Conservation (phyloP, 176 grass and related monocot genomes). For the Oryza coarctata region DNA sequence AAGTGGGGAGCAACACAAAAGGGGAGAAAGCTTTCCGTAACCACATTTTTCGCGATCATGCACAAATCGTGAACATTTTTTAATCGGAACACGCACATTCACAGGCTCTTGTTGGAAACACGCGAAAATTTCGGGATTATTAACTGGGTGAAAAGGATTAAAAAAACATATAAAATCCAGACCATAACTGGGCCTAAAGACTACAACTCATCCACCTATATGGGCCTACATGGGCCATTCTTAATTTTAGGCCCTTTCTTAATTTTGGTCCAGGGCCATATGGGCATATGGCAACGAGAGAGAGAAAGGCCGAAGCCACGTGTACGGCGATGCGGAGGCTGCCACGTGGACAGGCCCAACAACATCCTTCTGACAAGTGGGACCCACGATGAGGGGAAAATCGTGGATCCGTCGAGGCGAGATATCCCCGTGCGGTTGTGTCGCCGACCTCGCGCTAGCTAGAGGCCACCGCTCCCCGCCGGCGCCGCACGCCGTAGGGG, state of each 20-base stretch:
- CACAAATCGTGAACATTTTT: no score
- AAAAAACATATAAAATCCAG: no score
- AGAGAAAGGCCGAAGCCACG: no score
- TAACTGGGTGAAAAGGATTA: no score
- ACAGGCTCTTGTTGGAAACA: no score
- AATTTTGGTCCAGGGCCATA: not conserved
- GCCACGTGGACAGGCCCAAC: not conserved
- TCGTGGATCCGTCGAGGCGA: not conserved
- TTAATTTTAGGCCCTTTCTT: not conserved
- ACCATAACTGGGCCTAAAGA: not conserved
- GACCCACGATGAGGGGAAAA: not conserved
- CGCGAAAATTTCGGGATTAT: no score
- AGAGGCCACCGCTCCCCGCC: not conserved
- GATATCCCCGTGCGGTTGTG: not conserved
- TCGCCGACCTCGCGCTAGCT: not conserved
- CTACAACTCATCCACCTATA: not conserved
- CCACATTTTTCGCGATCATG: no score
- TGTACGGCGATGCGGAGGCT: no score
- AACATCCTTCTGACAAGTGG: not conserved
- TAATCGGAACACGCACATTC: no score
- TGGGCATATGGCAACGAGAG: no score
- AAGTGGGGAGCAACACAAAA: not conserved
- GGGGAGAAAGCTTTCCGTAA: no score
- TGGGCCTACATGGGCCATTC: fast-evolving
- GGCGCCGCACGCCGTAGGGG: not conserved